These are phyloP conservation scores for Colletotrichum tamarilloi DNA, from an alignment of 2,329 filamentous ascomycete species.

Conservation along the genomic window DNA sequence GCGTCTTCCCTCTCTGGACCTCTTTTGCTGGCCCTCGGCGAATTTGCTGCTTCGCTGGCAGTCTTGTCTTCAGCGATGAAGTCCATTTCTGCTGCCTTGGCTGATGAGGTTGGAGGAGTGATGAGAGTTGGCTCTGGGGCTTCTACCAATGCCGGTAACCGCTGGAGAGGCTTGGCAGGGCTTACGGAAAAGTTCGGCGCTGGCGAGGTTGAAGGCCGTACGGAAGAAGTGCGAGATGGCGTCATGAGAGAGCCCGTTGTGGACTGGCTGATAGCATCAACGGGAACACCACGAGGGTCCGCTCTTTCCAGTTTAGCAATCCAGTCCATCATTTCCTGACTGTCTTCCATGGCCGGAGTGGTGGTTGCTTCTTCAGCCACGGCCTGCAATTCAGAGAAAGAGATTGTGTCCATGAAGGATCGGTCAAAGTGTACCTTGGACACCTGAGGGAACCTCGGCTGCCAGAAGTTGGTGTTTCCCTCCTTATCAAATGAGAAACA, in stretches of 20 bases:
- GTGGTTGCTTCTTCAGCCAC: conserved; percentile 70
- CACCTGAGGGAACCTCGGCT: conserved; percentile 80
- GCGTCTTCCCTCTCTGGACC: not conserved
- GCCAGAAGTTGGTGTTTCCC: conserved; percentile 76
- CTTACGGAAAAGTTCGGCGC: conserved; percentile 1
- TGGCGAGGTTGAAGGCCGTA: conserved; percentile 22
- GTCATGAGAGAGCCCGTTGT: conserved; percentile 46
- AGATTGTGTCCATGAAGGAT: conserved; percentile 73
- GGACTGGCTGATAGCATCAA: conserved; percentile 58
- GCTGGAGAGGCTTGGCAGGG: not conserved
- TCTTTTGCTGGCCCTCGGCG: conserved; percentile 1
- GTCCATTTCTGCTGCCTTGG: conserved; percentile 2
- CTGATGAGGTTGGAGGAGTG: conserved; percentile 34
- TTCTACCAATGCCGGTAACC: conserved; percentile 15
- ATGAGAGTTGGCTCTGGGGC: conserved; percentile 1
- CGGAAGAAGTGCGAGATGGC: conserved; percentile 17
- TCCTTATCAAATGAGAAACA: conserved; percentile 84
- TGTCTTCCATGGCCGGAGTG: conserved; percentile 62
- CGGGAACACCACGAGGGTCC: conserved; percentile 56
- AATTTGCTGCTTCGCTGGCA: not conserved
- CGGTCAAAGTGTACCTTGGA: conserved; percentile 84
- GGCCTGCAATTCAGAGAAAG: conserved; percentile 76
- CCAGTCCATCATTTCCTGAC: conserved; percentile 71
- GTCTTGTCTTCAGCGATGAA: not conserved
- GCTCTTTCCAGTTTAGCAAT: conserved; percentile 68